A percentile compares a stretch with the other conserved stretches of the same genome.
Evolutionary conservation across 768 basidiomycete genomes (phyloP).

Genomic region (Kwoniella sp.): DNA sequence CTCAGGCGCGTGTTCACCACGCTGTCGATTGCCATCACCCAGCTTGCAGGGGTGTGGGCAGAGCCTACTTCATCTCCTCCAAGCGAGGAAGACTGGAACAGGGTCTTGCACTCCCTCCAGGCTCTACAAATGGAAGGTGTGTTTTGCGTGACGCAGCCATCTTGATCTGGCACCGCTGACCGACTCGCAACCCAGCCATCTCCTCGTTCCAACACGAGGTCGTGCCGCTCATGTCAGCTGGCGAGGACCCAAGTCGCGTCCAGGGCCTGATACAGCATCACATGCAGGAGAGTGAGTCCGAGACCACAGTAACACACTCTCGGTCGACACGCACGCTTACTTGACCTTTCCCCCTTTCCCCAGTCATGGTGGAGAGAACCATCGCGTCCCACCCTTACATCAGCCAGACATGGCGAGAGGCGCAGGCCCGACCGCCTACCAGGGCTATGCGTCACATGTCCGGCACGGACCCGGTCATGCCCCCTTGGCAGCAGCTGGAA

Average conservation of each 20-base stretch:
- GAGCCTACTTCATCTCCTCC: background rate
- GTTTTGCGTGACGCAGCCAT: constrained; percentile 8
- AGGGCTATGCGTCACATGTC: too few species aligned
- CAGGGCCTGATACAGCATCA: constrained; percentile 6
- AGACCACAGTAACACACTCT: background rate
- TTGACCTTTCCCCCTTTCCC: background rate
- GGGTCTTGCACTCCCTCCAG: constrained; percentile 7
- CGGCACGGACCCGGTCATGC: too few species aligned
- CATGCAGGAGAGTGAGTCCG: constrained; percentile 22
- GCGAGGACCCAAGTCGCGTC: constrained; percentile 6
- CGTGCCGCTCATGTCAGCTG: constrained; percentile 6
- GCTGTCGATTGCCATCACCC: constrained; percentile 27
- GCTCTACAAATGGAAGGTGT: constrained; percentile 32
- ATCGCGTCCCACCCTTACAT: constrained; percentile 31
- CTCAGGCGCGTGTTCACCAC: constrained; percentile 31
- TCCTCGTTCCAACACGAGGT: constrained; percentile 13
- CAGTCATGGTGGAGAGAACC: constrained; percentile 32
- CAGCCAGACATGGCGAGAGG: background rate
- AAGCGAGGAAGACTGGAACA: constrained; percentile 7
- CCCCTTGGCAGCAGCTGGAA: too few species aligned
- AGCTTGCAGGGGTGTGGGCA: constrained; percentile 35
- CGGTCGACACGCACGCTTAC: too few species aligned
- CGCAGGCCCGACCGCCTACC: too few species aligned
- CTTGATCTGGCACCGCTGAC: background rate
- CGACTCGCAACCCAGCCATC: constrained; percentile 6